Evolutionary conservation across 495 filamentous ascomycete genomes (phyloP).

Genomic region (Penicillium turbatum): DNA sequence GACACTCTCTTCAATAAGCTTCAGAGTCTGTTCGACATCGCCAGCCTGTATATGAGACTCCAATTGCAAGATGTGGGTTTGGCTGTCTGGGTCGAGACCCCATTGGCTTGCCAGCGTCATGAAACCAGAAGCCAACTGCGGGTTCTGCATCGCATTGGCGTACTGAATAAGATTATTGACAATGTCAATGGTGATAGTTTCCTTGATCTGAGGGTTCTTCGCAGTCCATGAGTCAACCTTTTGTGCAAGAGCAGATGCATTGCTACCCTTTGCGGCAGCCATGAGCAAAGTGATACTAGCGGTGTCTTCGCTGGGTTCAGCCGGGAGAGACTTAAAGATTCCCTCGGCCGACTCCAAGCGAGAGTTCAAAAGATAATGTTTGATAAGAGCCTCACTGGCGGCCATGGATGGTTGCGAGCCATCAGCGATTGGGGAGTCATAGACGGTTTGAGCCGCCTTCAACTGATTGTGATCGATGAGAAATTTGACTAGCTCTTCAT

Average conservation of each 20-base stretch:
- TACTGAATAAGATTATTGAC: conserved; percentile 73
- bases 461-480: conserved; percentile 38
- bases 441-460: conserved; percentile 44
- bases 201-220: conserved; percentile 30
- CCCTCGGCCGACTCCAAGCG: conserved; percentile 59
- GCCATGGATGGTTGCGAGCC: conserved; percentile 36
- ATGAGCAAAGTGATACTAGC: conserved; percentile 73
- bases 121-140: conserved; percentile 70
- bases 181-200: conserved; percentile 59
- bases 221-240: conserved; percentile 54
- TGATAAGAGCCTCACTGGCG: conserved; percentile 50
- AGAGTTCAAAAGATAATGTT: conserved; percentile 53
- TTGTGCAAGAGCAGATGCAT: conserved; percentile 62
- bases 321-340: conserved; percentile 57
- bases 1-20: conserved; percentile 57
- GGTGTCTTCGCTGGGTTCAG: conserved; percentile 44
- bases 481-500: conserved; percentile 35
- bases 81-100: conserved; percentile 56
- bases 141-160: conserved; percentile 64
- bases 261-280: conserved; percentile 67
- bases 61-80: conserved; percentile 69
- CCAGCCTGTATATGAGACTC: conserved; percentile 65
- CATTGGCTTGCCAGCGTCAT: conserved; percentile 57
- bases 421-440: conserved; percentile 50
- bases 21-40: conserved; percentile 63